Evolutionary conservation across 768 basidiomycete genomes (phyloP).

Genomic region (Lentinula guzmanii): DNA sequence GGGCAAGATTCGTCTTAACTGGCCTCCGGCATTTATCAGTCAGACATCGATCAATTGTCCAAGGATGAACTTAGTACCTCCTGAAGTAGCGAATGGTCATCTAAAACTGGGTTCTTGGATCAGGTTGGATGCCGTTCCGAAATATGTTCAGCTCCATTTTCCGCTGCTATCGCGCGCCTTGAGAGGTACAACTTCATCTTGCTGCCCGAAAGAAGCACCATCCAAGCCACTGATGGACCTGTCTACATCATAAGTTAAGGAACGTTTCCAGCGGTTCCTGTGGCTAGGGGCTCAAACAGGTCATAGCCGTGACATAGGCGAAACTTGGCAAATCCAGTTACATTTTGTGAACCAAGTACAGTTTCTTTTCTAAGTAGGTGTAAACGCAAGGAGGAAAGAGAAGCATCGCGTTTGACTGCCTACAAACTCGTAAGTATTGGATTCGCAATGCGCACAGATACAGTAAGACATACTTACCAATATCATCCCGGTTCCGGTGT

Average conservation of each 20-base stretch:
- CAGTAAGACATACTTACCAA: background rate
- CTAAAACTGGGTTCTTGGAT: background rate
- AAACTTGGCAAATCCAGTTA: background rate
- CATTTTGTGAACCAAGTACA: background rate
- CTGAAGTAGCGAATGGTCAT: background rate
- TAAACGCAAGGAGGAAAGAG: background rate
- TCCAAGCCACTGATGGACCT: background rate
- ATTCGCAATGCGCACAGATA: background rate
- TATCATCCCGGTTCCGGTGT: background rate
- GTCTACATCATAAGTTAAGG: background rate
- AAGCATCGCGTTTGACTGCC: background rate
- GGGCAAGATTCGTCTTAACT: background rate
- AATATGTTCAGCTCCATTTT: background rate
- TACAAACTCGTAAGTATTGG: background rate
- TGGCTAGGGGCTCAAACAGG: background rate
- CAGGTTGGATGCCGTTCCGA: background rate
- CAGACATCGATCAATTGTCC: background rate
- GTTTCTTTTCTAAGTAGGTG: background rate
- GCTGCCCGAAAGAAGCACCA: background rate
- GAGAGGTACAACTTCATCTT: background rate
- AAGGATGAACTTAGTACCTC: background rate
- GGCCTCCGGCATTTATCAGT: background rate
- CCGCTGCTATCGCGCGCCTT: constrained; percentile 1
- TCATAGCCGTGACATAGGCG: background rate
- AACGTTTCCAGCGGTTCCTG: background rate